Percentiles rank a stretch among this genome's conserved stretches.
Evolutionary conservation across 352 stramenopile genomes (phyloP).

Genomic region (Nothophytophthora sp.): DNA sequence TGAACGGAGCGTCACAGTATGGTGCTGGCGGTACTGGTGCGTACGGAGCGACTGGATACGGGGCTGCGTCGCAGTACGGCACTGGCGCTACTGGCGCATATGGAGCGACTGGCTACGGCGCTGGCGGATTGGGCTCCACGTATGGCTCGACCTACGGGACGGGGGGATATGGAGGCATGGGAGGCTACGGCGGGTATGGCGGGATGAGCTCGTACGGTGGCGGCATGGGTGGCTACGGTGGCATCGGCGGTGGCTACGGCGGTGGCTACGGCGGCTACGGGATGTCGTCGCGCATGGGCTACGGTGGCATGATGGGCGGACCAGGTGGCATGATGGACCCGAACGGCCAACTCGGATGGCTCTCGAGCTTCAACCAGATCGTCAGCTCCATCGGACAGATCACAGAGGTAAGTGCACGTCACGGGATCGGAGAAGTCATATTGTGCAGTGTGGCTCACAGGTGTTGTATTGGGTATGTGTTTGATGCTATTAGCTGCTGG

Average conservation of each 20-base stretch:
- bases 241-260: slow-evolving; percentile 31
- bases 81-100: slow-evolving; percentile 14
- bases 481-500: slow-evolving; percentile 54
- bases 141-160: slow-evolving; percentile 30
- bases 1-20: slow-evolving; percentile 16
- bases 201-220: slow-evolving; percentile 34
- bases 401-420: slow-evolving; percentile 47
- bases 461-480: not conserved
- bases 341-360: slow-evolving; percentile 55
- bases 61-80: slow-evolving; percentile 18
- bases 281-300: no score
- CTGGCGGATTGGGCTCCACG: slow-evolving; percentile 15
- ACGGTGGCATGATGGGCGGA: slow-evolving; percentile 35
- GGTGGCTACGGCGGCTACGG: slow-evolving; percentile 44
- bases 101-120: slow-evolving; percentile 13
- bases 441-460: not conserved
- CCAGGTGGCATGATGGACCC: slow-evolving; percentile 50
- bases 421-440: not conserved
- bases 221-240: slow-evolving; percentile 37
- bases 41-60: slow-evolving; percentile 22
- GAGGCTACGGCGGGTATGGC: slow-evolving; percentile 34
- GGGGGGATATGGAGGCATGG: slow-evolving; percentile 29
- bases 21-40: slow-evolving; percentile 9
- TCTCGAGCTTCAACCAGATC: slow-evolving; percentile 70
- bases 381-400: slow-evolving; percentile 75